These are phyloP conservation scores for Hemerocallis citrina DNA, from an alignment of 106 monocot species.

Conservation along the genomic window DNA sequence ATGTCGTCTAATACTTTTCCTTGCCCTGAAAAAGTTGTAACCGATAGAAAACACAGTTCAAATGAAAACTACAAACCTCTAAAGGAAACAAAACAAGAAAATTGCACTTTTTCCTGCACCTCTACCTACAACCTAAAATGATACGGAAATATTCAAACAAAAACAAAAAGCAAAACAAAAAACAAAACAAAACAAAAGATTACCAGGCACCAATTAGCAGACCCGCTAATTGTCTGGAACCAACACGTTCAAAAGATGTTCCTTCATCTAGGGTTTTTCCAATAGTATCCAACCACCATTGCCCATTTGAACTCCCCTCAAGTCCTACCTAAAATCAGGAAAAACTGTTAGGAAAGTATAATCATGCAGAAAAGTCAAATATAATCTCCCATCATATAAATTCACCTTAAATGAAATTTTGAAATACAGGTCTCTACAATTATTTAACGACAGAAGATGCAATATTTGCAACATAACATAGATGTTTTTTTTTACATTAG, in stretches of 20 bases:
- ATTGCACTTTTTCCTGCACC: neutral
- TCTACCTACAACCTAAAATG: neutral
- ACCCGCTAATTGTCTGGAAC: conserved; percentile 71
- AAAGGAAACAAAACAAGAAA: neutral
- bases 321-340: conserved; percentile 55
- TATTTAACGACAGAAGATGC: neutral
- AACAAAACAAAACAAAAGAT: neutral
- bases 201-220: conserved; percentile 68
- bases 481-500: neutral
- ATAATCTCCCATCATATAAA: neutral
- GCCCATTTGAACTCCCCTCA: conserved; percentile 69
- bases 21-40: conserved; percentile 23
- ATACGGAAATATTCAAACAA: neutral
- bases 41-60: neutral
- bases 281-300: conserved; percentile 70
- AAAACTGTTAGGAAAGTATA: neutral
- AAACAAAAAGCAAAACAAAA: neutral
- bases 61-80: neutral
- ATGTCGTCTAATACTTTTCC: conserved; percentile 32
- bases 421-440: neutral
- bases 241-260: conserved; percentile 56
- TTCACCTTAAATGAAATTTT: neutral
- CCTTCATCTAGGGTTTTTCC: conserved; percentile 66
- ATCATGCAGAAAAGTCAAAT: neutral
- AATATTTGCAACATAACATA: neutral